Base-by-base conservation (phyloP, 306 rosid genomes). In the Heteromeles arbutifolia region DNA sequence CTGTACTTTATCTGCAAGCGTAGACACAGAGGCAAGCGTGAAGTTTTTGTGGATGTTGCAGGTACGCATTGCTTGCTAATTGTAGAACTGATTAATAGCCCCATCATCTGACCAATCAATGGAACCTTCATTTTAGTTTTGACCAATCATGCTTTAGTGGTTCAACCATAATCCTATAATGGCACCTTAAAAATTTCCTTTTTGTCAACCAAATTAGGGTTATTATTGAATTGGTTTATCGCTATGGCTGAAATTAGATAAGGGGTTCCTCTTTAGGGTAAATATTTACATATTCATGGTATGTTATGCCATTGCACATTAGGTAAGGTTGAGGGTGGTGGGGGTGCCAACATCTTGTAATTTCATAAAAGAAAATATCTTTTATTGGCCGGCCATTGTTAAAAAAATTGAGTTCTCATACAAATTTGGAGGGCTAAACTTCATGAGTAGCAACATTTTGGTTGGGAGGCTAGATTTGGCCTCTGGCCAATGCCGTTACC, bases 21-120 rank as follows among this genome's bases (percentile, higher is more conserved):
- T 70, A 89, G 85, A 79, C 87, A 87, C 82, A 88, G 80, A 82
- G 85, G 87, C 77, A 96, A 71, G 82, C 89, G 84, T 29, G 99
- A 96, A 84, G 86, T 92, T 74, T 92, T 74, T 87, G 97, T 88
- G n/a, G 99, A 96, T 78, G 98, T 96, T 86, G 84, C 98, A 89
- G 99, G 99, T 93, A 80, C 74, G 85, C 74, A 76, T 80, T 86
- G 53, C 81, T 73, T 75, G 72, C 72, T 65, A 32, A 65, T 56
- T 81, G 45, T 80, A 28, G 12, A 62, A 29, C 21, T 62, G 37
- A 45, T 69, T 22, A 14, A 57, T 18, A 48, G 18, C 21, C 17
- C 54, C 54, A 72, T 8, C 19, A 5, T 37, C 14, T 57, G 63
- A 57, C 17, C 63, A 22, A 22, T 57, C 14, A 22, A 22, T 22